Conservation (phyloP, 169 alveolate species). For the Ichthyophthirius multifiliis region DNA sequence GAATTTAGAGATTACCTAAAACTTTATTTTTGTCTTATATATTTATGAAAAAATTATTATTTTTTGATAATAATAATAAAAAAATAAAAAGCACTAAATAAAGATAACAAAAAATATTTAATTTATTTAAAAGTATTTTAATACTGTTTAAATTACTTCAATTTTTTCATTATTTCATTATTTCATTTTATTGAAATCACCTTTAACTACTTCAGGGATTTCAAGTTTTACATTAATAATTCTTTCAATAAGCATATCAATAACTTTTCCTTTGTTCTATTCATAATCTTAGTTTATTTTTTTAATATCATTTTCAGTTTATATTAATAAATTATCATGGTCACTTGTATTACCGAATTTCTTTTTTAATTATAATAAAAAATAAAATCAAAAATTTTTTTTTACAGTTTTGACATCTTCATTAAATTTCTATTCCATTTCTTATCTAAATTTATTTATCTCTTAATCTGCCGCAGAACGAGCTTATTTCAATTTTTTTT, state of each 20-base stretch:
- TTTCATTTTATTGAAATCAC: conserved; percentile 11
- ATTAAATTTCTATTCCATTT: conserved; percentile 30
- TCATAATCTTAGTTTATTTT: conserved; percentile 31
- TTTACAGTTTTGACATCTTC: conserved; percentile 15
- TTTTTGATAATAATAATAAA: too few relatives aligned
- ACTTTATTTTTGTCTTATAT: too few relatives aligned
- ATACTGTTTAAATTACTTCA: too few relatives aligned
- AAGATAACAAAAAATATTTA: too few relatives aligned
- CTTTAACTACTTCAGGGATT: conserved; percentile 43
- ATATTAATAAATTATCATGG: conserved; percentile 23
- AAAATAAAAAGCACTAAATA: too few relatives aligned
- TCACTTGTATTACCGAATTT: conserved; percentile 29
- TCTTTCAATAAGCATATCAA: conserved; percentile 36
- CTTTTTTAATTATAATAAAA: background rate
- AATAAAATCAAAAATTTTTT: background rate
- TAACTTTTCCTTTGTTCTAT: conserved; percentile 23
- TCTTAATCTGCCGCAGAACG: conserved; percentile 42
- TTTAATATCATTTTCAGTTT: conserved; percentile 27
- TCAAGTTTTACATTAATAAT: conserved; percentile 28
- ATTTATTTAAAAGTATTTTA: too few relatives aligned
- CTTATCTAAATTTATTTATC: conserved; percentile 20
- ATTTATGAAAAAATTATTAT: too few relatives aligned
- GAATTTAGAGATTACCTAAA: too few relatives aligned
- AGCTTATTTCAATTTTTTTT: conserved; percentile 34
- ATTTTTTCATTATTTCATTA: too few relatives aligned